These are phyloP conservation scores for Penicillium lividum DNA, from an alignment of 495 filamentous ascomycete genomes.

Conservation along the genomic window DNA sequence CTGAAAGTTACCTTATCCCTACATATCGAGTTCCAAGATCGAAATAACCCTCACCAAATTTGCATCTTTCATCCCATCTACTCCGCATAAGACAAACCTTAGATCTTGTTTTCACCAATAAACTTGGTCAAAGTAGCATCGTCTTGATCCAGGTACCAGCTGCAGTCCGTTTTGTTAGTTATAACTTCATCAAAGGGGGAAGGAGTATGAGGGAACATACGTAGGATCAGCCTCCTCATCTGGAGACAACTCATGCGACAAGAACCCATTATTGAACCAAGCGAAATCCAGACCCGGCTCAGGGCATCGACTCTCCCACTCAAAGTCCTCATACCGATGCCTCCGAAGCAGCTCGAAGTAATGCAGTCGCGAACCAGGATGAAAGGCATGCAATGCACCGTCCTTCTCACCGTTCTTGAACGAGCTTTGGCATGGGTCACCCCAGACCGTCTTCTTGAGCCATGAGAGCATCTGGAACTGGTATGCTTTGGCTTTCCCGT, in stretches of 20 bases:
- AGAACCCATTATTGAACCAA: constrained; percentile 1
- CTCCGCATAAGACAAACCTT: not conserved
- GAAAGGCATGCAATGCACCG: not conserved
- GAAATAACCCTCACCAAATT: too few species aligned
- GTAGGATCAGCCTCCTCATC: constrained; percentile 1
- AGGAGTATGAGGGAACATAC: not conserved
- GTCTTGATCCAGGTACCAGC: not conserved
- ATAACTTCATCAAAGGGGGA: not conserved
- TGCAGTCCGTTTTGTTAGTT: not conserved
- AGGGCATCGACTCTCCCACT: not conserved
- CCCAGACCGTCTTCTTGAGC: constrained; percentile 1
- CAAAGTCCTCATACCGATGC: not conserved
- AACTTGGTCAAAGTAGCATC: not conserved
- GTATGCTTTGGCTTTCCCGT: not conserved
- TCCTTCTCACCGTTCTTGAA: constrained; percentile 6
- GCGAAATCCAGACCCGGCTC: not conserved
- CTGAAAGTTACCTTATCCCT: too few species aligned
- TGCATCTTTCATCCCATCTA: too few species aligned
- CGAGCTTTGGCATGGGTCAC: not conserved
- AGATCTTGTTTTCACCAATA: not conserved
- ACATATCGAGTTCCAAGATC: too few species aligned
- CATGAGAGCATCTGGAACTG: constrained; percentile 4
- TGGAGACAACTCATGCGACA: not conserved
- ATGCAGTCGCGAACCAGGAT: constrained; percentile 3
- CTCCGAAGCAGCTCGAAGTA: constrained; percentile 1